A percentile compares a stretch with the other conserved stretches of the same genome.
Evolutionary conservation across 2,329 filamentous ascomycete species (phyloP).

Genomic region (Exophiala sp.): DNA sequence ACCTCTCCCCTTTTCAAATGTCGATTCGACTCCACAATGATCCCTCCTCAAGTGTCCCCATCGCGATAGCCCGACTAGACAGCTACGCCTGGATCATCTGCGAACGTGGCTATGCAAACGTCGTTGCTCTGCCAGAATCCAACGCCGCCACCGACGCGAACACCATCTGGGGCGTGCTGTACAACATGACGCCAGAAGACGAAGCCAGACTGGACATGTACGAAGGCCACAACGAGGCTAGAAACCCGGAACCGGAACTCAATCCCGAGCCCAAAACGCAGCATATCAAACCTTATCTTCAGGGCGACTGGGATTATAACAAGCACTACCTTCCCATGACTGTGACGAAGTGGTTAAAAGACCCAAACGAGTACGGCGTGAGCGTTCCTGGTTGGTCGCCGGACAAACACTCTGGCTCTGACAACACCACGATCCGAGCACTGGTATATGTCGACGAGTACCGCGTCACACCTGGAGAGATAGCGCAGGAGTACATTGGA

Average conservation of each 20-base stretch:
- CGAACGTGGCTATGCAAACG: conserved; percentile 41
- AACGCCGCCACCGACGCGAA: conserved; percentile 14
- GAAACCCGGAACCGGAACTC: conserved; percentile 20
- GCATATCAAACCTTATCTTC: conserved; percentile 20
- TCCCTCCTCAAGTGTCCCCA: conserved; percentile 35
- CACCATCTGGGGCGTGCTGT: conserved; percentile 40
- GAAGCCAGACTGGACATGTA: conserved; percentile 38
- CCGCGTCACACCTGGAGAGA: conserved; percentile 32
- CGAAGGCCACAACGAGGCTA: conserved; percentile 32
- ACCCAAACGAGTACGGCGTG: conserved; percentile 22
- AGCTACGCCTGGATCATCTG: conserved; percentile 42
- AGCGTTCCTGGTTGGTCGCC: conserved; percentile 3
- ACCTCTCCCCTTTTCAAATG: conserved; percentile 43
- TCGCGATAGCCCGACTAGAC: conserved; percentile 39
- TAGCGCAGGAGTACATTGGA: conserved; percentile 39
- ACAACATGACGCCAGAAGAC: conserved; percentile 38
- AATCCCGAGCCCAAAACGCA: conserved; percentile 20
- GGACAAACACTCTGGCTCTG: not conserved
- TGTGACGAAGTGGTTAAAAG: conserved; percentile 24
- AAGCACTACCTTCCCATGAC: conserved; percentile 27
- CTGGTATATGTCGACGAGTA: conserved; percentile 44
- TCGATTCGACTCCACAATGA: conserved; percentile 34
- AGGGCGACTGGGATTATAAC: conserved; percentile 29
- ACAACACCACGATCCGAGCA: conserved; percentile 27
- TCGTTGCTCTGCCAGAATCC: conserved; percentile 30